Base-by-base conservation (phyloP, 2,329 filamentous ascomycete species). In the Microsporum audouinii region DNA sequence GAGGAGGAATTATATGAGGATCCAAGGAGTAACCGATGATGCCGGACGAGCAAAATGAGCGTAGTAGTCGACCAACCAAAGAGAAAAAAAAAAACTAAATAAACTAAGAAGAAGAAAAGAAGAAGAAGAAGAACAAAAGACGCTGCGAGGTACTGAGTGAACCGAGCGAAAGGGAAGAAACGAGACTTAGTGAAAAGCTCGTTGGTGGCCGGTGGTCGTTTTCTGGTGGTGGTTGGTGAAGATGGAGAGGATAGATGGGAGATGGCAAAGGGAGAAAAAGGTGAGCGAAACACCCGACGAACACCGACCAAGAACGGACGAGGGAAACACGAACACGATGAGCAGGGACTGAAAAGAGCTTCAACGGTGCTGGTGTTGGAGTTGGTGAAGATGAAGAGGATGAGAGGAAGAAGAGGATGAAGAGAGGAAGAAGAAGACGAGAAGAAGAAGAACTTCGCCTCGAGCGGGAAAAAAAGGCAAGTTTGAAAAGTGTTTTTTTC, bases 241-340 rank as follows among this genome's bases (percentile, higher is more conserved):
- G 41, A 57, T 60, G 60, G 59, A 59, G 58, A 51, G 61, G 60
- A 55, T 57, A 55, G 60, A 51, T 56, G 39, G 57, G 60, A 65
- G 61, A 61, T n/a, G 39, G 39, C 39, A 43, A 43, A 53, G 41
- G 45, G 53, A 59, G 45, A 57, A 47, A 60, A 60, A 14, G 14
- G 5, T 14, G 12, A 43, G 17, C 17, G 17, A 23, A 23, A 23
- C 17, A 23, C 17, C 17, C 17, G 17, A 23, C 17, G 17, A 43
- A 43, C 39, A 43, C 39, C 39, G 39, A 43, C 39, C 39, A 43
- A 43, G 12, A n/a, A 43, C 39, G 39, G 17, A 43, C 39, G 27
- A 43, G 12, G 12, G 17, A 14, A n/a, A 43, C 39, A 43, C 39
- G 14, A 43, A 43, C 39, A 43, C 39, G 5, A 43, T 43, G 39